These are phyloP conservation scores for Inosperma sp. DNA, from an alignment of 768 basidiomycete species.

Conservation along the genomic window DNA sequence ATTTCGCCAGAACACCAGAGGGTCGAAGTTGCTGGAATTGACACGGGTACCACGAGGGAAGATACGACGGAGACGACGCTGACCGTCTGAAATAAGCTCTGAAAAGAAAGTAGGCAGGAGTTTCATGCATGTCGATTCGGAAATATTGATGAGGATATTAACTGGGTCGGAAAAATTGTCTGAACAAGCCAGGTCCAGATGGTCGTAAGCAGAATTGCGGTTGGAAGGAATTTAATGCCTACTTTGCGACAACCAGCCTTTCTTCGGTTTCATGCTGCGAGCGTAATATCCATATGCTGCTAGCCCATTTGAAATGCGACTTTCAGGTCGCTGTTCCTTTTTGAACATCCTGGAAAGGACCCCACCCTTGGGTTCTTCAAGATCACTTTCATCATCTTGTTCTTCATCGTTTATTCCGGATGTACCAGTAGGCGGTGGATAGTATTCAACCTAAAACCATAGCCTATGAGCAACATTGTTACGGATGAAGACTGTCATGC, in stretches of 20 bases:
- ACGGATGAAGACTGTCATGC: constrained; percentile 11
- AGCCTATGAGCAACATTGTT: background rate
- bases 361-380: background rate
- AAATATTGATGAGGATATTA: constrained; percentile 58
- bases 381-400: constrained; percentile 13
- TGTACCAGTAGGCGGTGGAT: constrained; percentile 31
- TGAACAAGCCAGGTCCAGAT: background rate
- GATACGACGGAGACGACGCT: constrained; percentile 47
- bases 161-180: constrained; percentile 39
- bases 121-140: constrained; percentile 43
- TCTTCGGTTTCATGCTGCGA: constrained; percentile 55
- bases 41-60: constrained; percentile 57
- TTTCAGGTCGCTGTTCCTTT: constrained; percentile 7
- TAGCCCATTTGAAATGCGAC: constrained; percentile 45
- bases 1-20: constrained; percentile 48
- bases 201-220: background rate
- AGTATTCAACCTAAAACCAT: constrained; percentile 48
- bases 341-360: constrained; percentile 11
- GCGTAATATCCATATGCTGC: constrained; percentile 56
- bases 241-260: constrained; percentile 47
- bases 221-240: constrained; percentile 7
- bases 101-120: constrained; percentile 36
- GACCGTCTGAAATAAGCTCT: constrained; percentile 40
- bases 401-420: constrained; percentile 25
- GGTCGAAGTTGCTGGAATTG: constrained; percentile 50